Evolutionary conservation across 1,139 yeast genomes (phyloP).

Genomic region (Candida sojae): DNA sequence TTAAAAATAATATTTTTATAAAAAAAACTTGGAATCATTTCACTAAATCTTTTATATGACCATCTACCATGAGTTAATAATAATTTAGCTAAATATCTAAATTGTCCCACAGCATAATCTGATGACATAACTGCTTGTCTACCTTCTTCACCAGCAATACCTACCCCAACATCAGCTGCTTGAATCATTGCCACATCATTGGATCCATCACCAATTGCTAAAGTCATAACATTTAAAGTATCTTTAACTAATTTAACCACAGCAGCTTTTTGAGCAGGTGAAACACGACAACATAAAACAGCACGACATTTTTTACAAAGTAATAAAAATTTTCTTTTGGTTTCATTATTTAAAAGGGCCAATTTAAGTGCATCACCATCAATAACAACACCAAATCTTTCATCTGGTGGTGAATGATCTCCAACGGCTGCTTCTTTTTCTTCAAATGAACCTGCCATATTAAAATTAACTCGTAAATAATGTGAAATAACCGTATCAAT

Average conservation of each 20-base stretch:
- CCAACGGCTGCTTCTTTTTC: constrained; percentile 62
- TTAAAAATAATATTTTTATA: constrained; percentile 91
- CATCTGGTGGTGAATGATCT: constrained; percentile 78
- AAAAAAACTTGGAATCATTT: constrained; percentile 92
- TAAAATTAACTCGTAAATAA: constrained; percentile 63
- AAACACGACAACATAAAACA: constrained; percentile 95
- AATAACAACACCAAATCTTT: constrained; percentile 78
- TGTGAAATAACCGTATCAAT: constrained; percentile 60
- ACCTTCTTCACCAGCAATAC: constrained; percentile 98
- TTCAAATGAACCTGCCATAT: constrained; percentile 59
- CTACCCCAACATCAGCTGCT: constrained; percentile 98
- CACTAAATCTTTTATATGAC: constrained; percentile 89
- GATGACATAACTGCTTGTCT: constrained; percentile 98
- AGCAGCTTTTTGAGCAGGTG: constrained; percentile 94
- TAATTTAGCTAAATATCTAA: constrained; percentile 76
- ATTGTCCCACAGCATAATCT: constrained; percentile 95
- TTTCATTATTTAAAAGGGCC: constrained; percentile 59
- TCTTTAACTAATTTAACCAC: constrained; percentile 92
- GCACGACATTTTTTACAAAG: constrained; percentile 93
- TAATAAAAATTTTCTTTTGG: constrained; percentile 69
- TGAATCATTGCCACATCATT: constrained; percentile 99
- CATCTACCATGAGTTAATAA: constrained; percentile 93
- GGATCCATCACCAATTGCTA: constrained; percentile 98
- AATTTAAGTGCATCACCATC: constrained; percentile 91
- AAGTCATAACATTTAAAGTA: constrained; percentile 71